These are phyloP conservation scores for Curvularia spicifera DNA, from an alignment of 2,329 filamentous ascomycete species.

Conservation along the genomic window DNA sequence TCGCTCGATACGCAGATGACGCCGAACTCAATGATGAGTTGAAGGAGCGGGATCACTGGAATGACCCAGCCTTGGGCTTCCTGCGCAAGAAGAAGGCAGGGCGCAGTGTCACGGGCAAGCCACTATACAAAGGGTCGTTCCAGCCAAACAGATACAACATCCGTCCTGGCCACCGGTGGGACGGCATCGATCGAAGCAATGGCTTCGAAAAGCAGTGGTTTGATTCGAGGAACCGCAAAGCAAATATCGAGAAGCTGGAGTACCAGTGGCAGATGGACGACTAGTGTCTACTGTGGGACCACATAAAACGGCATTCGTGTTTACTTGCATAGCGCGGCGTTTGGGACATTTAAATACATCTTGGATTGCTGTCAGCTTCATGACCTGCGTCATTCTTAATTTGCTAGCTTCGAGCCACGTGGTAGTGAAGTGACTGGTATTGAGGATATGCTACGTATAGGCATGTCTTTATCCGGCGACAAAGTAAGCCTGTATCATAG, in stretches of 20 bases:
- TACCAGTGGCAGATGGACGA: conserved; percentile 98
- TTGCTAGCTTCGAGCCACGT: background rate
- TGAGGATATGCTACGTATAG: background rate
- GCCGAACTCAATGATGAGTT: conserved; percentile 83
- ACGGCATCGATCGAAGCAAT: conserved; percentile 92
- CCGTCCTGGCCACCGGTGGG: conserved; percentile 90
- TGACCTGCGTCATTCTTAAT: background rate
- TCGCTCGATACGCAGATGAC: conserved; percentile 85
- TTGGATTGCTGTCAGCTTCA: background rate
- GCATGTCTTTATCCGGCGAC: background rate
- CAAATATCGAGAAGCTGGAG: conserved; percentile 78
- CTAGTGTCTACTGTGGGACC: conserved; percentile 47
- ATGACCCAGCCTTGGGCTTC: conserved; percentile 89
- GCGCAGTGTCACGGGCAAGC: conserved; percentile 61
- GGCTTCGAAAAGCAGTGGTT: conserved; percentile 95
- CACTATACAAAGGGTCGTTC: conserved; percentile 78
- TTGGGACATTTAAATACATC: background rate
- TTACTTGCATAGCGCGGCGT: conserved; percentile 1
- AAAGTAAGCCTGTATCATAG: background rate
- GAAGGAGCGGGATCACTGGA: conserved; percentile 80
- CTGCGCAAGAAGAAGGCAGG: conserved; percentile 61
- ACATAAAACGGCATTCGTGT: background rate
- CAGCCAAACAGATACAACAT: conserved; percentile 95
- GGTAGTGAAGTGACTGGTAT: background rate
- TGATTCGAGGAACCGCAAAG: conserved; percentile 78